Evolutionary conservation across 192 early-diverging fungal genomes (phyloP).

Genomic region (Diversispora eburnea): DNA sequence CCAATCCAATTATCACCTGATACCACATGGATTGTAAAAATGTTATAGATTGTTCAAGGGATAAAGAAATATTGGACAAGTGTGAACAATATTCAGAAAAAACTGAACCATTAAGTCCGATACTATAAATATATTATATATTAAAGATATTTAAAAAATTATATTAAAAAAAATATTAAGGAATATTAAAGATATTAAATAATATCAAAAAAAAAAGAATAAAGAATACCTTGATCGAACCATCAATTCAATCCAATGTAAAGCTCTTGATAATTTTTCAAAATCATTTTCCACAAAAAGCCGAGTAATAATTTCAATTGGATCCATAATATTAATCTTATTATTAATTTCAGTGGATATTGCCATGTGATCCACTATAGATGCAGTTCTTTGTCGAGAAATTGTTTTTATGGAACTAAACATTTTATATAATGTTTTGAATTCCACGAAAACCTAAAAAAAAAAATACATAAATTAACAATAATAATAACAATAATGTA

Average conservation of each 20-base stretch:
- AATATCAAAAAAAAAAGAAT: background rate
- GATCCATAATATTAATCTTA: constrained; percentile 18
- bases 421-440: constrained; percentile 21
- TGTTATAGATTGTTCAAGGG: constrained; percentile 29
- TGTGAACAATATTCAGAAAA: constrained; percentile 34
- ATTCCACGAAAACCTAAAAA: constrained; percentile 22
- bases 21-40: constrained; percentile 43
- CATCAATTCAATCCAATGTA: constrained; percentile 39
- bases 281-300: constrained; percentile 31
- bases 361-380: background rate
- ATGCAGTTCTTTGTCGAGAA: background rate
- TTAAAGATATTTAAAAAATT: background rate
- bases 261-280: constrained; percentile 32
- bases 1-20: constrained; percentile 36
- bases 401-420: background rate
- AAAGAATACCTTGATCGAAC: constrained; percentile 37
- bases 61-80: constrained; percentile 23
- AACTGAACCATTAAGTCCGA: constrained; percentile 35
- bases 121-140: constrained; percentile 25
- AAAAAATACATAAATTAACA: constrained; percentile 3
- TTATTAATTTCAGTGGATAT: background rate
- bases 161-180: background rate
- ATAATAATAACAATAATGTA: background rate
- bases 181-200: background rate
- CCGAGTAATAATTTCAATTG: constrained; percentile 27